phyloP scores from a whole-genome alignment of 768 basidiomycete species.

The Roridomyces roridus region DNA sequence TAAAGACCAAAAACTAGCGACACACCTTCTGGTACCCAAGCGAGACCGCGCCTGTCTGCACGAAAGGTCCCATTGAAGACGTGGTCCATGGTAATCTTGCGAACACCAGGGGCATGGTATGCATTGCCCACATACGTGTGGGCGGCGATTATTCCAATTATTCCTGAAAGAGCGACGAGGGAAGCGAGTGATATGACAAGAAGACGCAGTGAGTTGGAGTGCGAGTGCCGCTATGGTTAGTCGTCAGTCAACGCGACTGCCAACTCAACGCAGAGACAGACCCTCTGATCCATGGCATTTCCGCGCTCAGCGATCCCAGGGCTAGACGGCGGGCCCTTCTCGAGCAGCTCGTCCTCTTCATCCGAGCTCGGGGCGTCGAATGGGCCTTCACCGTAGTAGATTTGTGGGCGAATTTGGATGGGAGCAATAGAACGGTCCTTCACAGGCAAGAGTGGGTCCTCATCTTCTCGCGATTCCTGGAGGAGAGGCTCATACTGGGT shows the following conservation, averaged over 20 bases:
- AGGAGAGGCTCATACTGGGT: conserved; percentile 24
- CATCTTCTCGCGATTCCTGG: conserved; percentile 16
- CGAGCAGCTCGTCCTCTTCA: conserved; percentile 64
- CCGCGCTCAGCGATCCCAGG: conserved; percentile 35
- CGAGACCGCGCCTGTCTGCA: conserved; percentile 50
- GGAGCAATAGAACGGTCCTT: conserved; percentile 16
- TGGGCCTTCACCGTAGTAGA: conserved; percentile 77
- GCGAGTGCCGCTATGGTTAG: conserved; percentile 43
- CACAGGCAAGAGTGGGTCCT: conserved; percentile 4
- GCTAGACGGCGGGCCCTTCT: conserved; percentile 45
- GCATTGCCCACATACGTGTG: conserved; percentile 67
- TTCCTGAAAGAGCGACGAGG: conserved; percentile 63
- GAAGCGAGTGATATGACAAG: conserved; percentile 66
- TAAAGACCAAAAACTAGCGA: neutral
- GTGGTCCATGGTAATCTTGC: conserved; percentile 85
- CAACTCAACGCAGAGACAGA: neutral
- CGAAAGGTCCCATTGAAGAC: conserved; percentile 91
- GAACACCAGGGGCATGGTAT: conserved; percentile 57
- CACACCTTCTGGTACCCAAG: conserved; percentile 94
- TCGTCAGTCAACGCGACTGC: neutral
- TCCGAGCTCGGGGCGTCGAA: conserved; percentile 85
- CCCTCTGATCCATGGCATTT: conserved; percentile 2
- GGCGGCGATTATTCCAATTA: conserved; percentile 83
- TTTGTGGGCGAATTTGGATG: conserved; percentile 32
- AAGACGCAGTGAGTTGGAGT: conserved; percentile 56